Conservation (phyloP, 1,139 yeast genomes). For the Tardiomyces blankii region DNA sequence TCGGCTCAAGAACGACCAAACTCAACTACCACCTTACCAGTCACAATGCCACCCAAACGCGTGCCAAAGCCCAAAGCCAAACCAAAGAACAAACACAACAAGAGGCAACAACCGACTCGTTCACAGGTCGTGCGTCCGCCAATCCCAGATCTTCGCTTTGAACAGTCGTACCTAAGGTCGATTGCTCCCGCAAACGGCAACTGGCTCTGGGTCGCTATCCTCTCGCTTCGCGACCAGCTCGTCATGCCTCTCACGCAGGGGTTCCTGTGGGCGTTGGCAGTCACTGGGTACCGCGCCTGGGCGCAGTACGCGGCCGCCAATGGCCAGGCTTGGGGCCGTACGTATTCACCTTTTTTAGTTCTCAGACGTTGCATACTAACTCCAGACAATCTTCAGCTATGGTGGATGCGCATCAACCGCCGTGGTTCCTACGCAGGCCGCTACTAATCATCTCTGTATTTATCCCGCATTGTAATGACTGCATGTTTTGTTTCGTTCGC, state of each 20-base stretch:
- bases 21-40: no score
- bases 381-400: slow-evolving; percentile 5
- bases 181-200: slow-evolving; percentile 24
- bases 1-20: no score
- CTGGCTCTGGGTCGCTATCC: slow-evolving; percentile 14
- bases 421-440: neutral
- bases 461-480: no score
- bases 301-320: slow-evolving; percentile 9
- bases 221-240: slow-evolving; percentile 28
- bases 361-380: neutral
- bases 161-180: slow-evolving; percentile 19
- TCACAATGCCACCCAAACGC: no score
- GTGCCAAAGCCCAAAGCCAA: no score
- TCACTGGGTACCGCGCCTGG: slow-evolving; percentile 35
- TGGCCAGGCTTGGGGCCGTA: slow-evolving; percentile 23
- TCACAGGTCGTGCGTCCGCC: slow-evolving; percentile 6
- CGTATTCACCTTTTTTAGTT: neutral
- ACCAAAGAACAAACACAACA: neutral
- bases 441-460: neutral
- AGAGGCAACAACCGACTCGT: neutral
- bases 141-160: slow-evolving; percentile 25
- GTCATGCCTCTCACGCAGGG: slow-evolving; percentile 39
- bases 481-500: no score
- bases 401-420: slow-evolving; percentile 8
- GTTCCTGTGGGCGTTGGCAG: slow-evolving; percentile 33